Evolutionary conservation across 371 early-diverging fungal species (phyloP).

Genomic region (Mucor circinelloides): DNA sequence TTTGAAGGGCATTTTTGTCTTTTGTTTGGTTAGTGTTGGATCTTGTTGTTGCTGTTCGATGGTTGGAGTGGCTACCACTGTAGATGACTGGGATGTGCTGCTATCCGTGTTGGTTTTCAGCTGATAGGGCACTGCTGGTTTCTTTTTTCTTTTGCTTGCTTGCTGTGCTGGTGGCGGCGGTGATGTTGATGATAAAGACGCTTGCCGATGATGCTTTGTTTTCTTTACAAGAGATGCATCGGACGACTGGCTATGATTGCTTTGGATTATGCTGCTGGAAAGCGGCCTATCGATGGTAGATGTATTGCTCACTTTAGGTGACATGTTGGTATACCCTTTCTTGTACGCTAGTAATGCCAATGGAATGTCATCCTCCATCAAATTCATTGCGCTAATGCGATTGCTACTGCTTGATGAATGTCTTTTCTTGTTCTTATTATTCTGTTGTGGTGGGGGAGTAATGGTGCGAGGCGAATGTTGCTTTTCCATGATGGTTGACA

Average conservation of each 20-base stretch:
- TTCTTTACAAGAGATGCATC: neutral
- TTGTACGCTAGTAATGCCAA: conserved; percentile 30
- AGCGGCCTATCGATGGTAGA: neutral
- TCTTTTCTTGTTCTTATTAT: neutral
- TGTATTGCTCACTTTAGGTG: neutral
- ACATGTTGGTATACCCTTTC: conserved; percentile 16
- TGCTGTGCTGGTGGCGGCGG: neutral
- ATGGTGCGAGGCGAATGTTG: neutral
- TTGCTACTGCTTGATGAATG: conserved; percentile 4
- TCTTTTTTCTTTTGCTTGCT: neutral
- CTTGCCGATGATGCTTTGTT: neutral
- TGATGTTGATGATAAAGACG: neutral
- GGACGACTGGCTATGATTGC: neutral
- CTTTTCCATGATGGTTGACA: conserved; percentile 15
- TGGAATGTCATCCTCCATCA: conserved; percentile 28
- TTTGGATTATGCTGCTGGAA: neutral
- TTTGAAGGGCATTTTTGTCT: neutral
- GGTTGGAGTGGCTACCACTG: neutral
- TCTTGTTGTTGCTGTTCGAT: neutral
- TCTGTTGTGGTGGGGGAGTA: neutral
- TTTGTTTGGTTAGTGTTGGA: neutral
- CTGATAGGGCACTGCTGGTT: neutral
- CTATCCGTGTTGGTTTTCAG: neutral
- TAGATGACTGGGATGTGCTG: neutral
- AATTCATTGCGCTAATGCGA: neutral